Percentiles rank a stretch among this genome's conserved stretches.
phyloP scores from a whole-genome alignment of 2,329 filamentous ascomycete species.

The Claviceps maximensis region DNA sequence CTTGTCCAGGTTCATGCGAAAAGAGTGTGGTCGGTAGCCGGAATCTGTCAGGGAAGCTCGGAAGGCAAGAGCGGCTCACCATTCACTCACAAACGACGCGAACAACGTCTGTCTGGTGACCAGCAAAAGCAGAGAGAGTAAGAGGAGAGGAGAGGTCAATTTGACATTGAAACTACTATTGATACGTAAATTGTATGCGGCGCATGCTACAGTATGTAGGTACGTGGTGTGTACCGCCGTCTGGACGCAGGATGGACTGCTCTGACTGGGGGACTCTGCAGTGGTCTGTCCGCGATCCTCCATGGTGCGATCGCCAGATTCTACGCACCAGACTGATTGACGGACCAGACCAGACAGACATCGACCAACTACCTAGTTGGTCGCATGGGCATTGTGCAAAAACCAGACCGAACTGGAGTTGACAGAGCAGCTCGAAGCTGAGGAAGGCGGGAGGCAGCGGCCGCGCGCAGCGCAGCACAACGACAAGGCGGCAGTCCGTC shows the following conservation, averaged over 20 bases:
- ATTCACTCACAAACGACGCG: not conserved
- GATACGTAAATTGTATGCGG: too few relatives aligned
- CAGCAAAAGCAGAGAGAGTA: not conserved
- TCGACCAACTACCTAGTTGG: not conserved
- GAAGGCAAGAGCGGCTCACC: not conserved
- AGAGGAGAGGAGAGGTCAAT: not conserved
- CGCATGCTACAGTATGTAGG: too few relatives aligned
- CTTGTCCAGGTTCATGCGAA: not conserved
- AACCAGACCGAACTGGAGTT: not conserved
- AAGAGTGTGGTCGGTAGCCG: not conserved
- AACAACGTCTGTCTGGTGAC: not conserved
- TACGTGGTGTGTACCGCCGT: too few relatives aligned
- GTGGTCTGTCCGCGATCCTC: not conserved
- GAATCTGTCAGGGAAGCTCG: not conserved
- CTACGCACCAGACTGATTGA: too few relatives aligned
- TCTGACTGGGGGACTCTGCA: not conserved
- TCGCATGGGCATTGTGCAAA: not conserved
- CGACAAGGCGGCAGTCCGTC: not conserved
- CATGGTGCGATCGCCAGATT: not conserved
- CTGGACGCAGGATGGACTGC: too few relatives aligned
- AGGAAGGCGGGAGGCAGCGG: slow-evolving; percentile 2
- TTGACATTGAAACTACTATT: too few relatives aligned
- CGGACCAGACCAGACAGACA: not conserved
- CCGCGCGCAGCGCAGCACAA: slow-evolving; percentile 1
- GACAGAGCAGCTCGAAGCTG: too few relatives aligned